phyloP scores from a whole-genome alignment of 1,284 basidiomycete genomes.

The Moesziomyces sp. region DNA sequence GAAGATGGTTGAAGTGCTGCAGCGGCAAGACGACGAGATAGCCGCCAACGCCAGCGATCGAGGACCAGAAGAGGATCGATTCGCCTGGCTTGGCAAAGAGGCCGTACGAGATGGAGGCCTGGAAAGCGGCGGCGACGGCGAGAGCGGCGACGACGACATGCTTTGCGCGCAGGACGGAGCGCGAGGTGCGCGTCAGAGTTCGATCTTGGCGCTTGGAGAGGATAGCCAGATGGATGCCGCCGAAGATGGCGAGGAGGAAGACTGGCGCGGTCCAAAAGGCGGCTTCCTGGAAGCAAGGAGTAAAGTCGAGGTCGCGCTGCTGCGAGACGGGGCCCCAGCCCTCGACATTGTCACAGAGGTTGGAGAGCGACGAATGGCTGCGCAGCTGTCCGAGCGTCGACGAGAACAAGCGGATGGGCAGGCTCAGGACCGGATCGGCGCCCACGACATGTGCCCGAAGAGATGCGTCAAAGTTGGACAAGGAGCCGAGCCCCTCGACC shows the following conservation, averaged over 20 bases:
- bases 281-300: slow-evolving; percentile 83
- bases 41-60: slow-evolving; percentile 20
- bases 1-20: slow-evolving; percentile 76
- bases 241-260: slow-evolving; percentile 51
- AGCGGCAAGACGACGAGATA: slow-evolving; percentile 63
- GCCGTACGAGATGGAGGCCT: slow-evolving; percentile 67
- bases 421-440: slow-evolving; percentile 20
- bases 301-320: slow-evolving; percentile 79
- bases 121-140: slow-evolving; percentile 73
- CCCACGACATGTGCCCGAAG: slow-evolving; percentile 23
- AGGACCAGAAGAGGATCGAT: slow-evolving; percentile 49
- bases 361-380: slow-evolving; percentile 6
- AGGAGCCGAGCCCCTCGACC: slow-evolving; percentile 29
- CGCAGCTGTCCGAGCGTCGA: slow-evolving; percentile 20
- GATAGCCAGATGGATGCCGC: slow-evolving; percentile 31
- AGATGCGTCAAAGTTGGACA: slow-evolving; percentile 22
- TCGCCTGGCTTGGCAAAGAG: slow-evolving; percentile 36
- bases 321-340: slow-evolving; percentile 76
- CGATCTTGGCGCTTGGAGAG: slow-evolving; percentile 24
- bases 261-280: slow-evolving; percentile 53
- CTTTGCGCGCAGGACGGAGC: slow-evolving; percentile 50
- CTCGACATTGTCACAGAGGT: slow-evolving; percentile 49
- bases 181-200: slow-evolving; percentile 38
- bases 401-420: slow-evolving; percentile 32
- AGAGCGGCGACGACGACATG: slow-evolving; percentile 73